A percentile compares a stretch with the other conserved stretches of the same genome.
phyloP scores from a whole-genome alignment of 129 eudicot species.

The Helianthus tuberosus region DNA sequence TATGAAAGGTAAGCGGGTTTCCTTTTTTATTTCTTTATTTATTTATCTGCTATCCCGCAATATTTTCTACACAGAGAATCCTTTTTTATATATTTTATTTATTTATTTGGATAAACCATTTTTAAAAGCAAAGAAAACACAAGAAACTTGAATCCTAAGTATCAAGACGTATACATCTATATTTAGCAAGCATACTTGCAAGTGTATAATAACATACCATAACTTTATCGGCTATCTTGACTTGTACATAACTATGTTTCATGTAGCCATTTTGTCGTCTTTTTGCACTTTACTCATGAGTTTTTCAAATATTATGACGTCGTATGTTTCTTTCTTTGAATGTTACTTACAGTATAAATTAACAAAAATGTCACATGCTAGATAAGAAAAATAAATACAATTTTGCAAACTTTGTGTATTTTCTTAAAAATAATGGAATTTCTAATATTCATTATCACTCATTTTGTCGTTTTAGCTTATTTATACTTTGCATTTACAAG shows the following conservation, averaged over 20 bases:
- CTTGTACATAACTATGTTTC: constrained; percentile 17
- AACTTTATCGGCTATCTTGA: constrained; percentile 14
- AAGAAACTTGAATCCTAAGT: constrained; percentile 16
- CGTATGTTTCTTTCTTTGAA: constrained; percentile 9
- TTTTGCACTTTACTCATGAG: constrained; percentile 19
- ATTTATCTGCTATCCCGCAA: constrained; percentile 32
- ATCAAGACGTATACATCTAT: constrained; percentile 3
- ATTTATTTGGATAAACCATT: background rate
- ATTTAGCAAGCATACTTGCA: constrained; percentile 16
- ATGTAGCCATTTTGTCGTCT: constrained; percentile 1
- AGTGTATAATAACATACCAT: constrained; percentile 26
- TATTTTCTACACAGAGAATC: constrained; percentile 6
- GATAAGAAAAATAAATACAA: background rate
- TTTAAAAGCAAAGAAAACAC: constrained; percentile 2
- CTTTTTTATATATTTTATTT: background rate
- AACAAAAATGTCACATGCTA: background rate
- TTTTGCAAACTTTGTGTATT: background rate
- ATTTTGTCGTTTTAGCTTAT: no score
- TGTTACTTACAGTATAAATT: constrained; percentile 5
- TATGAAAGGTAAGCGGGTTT: constrained; percentile 21
- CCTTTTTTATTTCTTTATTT: background rate
- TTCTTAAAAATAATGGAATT: background rate
- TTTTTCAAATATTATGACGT: constrained; percentile 15
- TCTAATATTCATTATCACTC: background rate
- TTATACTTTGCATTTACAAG: no score